A percentile compares a stretch with the other conserved stretches of the same genome.
Evolutionary conservation across 495 filamentous ascomycete species (phyloP).

Genomic region (Penicillium tannophilum): DNA sequence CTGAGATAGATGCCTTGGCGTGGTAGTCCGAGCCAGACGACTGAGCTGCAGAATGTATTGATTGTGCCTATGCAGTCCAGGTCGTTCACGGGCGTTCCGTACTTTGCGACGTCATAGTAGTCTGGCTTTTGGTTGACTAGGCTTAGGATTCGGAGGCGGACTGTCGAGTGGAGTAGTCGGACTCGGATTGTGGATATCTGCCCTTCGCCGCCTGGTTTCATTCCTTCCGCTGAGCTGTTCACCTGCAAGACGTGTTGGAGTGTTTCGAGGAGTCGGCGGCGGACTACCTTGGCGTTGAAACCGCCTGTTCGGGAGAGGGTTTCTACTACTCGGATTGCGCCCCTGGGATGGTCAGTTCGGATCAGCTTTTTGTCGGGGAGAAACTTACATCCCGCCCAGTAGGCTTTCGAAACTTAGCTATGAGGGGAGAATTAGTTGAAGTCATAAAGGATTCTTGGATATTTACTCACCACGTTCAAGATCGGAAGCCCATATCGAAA

Average conservation of each 20-base stretch:
- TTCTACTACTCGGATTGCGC: conserved; percentile 65
- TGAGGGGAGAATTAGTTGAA: neutral
- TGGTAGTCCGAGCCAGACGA: conserved; percentile 70
- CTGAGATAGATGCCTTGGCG: conserved; percentile 69
- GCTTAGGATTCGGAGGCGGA: conserved; percentile 64
- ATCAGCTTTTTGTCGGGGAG: neutral
- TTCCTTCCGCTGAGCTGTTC: conserved; percentile 62
- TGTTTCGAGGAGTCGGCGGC: conserved; percentile 71
- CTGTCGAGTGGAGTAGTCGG: conserved; percentile 71
- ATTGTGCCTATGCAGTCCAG: conserved; percentile 74
- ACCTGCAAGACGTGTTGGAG: conserved; percentile 76
- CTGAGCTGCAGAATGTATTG: conserved; percentile 62
- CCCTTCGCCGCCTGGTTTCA: conserved; percentile 69
- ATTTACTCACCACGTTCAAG: conserved; percentile 45
- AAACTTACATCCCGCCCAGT: conserved; percentile 41
- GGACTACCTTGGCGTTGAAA: conserved; percentile 69
- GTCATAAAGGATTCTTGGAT: neutral
- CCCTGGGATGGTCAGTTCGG: conserved; percentile 28
- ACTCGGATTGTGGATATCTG: conserved; percentile 71
- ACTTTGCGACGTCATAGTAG: conserved; percentile 63
- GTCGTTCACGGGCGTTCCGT: conserved; percentile 73
- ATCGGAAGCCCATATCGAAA: conserved; percentile 72
- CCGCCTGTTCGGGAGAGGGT: conserved; percentile 78
- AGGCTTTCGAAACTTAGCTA: conserved; percentile 45
- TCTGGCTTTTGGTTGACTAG: conserved; percentile 54